These are phyloP conservation scores for Rhododendron williamsianum DNA, from an alignment of 148 eudicot genomes.

Conservation along the genomic window DNA sequence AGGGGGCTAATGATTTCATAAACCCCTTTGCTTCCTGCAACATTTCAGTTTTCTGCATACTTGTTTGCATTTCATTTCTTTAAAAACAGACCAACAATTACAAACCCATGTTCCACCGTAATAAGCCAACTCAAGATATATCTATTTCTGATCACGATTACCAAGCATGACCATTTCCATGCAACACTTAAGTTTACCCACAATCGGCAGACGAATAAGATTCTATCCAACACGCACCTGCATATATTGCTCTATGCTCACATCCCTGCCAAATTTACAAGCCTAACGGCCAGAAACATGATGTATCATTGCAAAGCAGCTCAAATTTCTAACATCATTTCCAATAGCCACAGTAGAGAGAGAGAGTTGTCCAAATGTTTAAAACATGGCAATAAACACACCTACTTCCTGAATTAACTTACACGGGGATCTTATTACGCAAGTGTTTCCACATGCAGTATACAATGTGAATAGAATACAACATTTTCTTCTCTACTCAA, in stretches of 20 bases:
- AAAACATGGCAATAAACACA: background rate
- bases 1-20: background rate
- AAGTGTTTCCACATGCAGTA: background rate
- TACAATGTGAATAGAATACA: background rate
- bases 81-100: background rate
- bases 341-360: no score
- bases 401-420: background rate
- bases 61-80: background rate
- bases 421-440: background rate
- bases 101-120: background rate
- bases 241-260: background rate
- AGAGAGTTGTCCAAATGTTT: background rate
- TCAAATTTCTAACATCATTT: background rate
- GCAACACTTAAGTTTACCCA: background rate
- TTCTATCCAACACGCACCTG: background rate
- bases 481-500: background rate
- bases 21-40: background rate
- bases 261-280: background rate
- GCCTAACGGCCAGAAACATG: background rate
- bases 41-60: background rate
- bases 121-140: background rate
- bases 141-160: background rate
- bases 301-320: background rate
- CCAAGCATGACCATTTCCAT: background rate
- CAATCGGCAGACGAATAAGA: background rate